phyloP scores from a whole-genome alignment of 176 grass and related monocot species.

The Coix lacrymajobi region DNA sequence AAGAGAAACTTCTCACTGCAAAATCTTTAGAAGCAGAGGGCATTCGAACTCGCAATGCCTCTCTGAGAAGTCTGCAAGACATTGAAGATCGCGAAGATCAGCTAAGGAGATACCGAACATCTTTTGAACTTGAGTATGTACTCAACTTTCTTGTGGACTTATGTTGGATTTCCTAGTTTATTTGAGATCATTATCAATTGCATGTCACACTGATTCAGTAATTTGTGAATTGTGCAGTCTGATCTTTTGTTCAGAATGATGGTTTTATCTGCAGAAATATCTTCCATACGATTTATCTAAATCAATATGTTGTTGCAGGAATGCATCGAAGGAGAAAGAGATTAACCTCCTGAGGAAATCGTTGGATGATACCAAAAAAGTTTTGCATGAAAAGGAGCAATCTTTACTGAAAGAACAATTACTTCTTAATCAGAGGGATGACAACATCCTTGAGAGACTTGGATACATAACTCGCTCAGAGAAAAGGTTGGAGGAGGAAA shows the following conservation, averaged over 20 bases:
- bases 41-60: conserved; percentile 28
- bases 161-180: conserved; percentile 22
- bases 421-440: conserved; percentile 75
- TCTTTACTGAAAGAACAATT: conserved; percentile 50
- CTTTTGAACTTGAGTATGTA: conserved; percentile 69
- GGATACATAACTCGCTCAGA: conserved; percentile 52
- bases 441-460: conserved; percentile 61
- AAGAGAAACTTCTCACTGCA: conserved; percentile 58
- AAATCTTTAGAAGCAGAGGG: conserved; percentile 65
- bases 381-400: conserved; percentile 74
- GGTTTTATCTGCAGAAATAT: not conserved
- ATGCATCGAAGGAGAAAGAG: conserved; percentile 64
- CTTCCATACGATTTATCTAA: conserved; percentile 10
- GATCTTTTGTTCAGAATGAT: not conserved
- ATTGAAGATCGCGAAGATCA: conserved; percentile 82
- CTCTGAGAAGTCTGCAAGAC: conserved; percentile 72
- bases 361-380: conserved; percentile 63
- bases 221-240: not conserved
- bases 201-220: not conserved
- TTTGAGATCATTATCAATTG: not conserved
- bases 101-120: conserved; percentile 50
- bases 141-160: conserved; percentile 20
- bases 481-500: conserved; percentile 59
- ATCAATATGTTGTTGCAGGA: conserved; percentile 35
- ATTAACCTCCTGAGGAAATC: conserved; percentile 59